Base-by-base conservation (phyloP, 257 asterid species). In the Orobanche coerulescens region DNA sequence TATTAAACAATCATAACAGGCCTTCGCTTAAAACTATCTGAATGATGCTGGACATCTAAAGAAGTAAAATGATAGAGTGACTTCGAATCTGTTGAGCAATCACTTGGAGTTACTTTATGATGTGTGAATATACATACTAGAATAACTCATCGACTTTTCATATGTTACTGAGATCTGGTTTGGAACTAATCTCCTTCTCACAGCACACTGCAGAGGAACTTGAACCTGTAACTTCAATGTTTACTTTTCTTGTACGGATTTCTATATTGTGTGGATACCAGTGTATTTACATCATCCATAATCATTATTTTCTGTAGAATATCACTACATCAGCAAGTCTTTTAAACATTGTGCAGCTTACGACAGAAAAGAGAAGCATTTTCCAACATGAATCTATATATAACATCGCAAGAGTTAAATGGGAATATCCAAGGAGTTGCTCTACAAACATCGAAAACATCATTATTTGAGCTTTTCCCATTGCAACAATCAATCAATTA, bases 21-120 rank as follows among this genome's bases (percentile, higher is more conserved):
- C 61, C 16, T 31, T 19, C 6, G 9, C 30, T 58, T 54, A 34
- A 67, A 67, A 18, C 62, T 12, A 15, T 24, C 19, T 28, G 63
- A 19, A 20, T 12, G 16, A 34, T 51, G 70, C 56, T 49, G 36
- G 57, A 53, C 39, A 51, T 33, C 50, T 23, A 26, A 19, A 19
- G 47, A 9, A 53, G 51, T 60, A 69, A 23, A 49, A 10, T 22
- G 49, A 69, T 11, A 40, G 0, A 16, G 34, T 14, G 14, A 60
- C 42, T 11, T 24, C 4, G 30, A 43, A 24, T 54, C 34, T 30
- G 37, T 33, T 23, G 26, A 26, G 44, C 33, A 20, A 66, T 8
- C 40, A 5, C 19, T n/a, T 28, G 39, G 36, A 14, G 5, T 22
- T 55, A 4, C 4, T 47, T 18, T 31, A 5, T 59, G 12, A n/a